Percentiles rank a stretch among this genome's conserved stretches.
These are phyloP conservation scores for Corchorus capsularis DNA, from an alignment of 345 rosid genomes.

Conservation along the genomic window DNA sequence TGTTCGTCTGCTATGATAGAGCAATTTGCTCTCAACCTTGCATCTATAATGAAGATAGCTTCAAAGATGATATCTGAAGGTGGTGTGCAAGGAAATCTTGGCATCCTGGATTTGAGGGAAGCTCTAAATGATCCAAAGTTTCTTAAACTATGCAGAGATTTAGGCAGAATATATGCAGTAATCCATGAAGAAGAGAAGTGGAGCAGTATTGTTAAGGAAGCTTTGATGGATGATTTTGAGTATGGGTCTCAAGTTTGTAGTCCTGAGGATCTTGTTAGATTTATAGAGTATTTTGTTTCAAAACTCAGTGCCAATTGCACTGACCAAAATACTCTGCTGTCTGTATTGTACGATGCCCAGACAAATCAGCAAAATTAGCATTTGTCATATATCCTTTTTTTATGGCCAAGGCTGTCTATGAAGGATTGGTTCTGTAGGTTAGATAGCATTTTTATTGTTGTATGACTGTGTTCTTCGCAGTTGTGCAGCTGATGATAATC, in stretches of 20 bases:
- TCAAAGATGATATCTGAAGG: conserved; percentile 53
- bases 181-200: conserved; percentile 40
- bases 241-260: conserved; percentile 37
- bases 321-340: conserved; percentile 24
- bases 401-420: no score
- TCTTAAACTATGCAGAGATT: conserved; percentile 41
- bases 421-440: no score
- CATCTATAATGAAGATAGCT: conserved; percentile 43
- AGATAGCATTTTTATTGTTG: no score
- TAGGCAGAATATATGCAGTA: conserved; percentile 49
- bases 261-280: conserved; percentile 58
- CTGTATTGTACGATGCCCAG: conserved; percentile 17
- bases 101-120: conserved; percentile 46
- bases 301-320: conserved; percentile 23
- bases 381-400: no score
- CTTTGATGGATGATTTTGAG: conserved; percentile 30
- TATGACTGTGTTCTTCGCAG: no score
- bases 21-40: conserved; percentile 55
- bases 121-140: conserved; percentile 52
- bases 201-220: conserved; percentile 30
- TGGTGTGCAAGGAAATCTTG: conserved; percentile 34
- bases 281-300: conserved; percentile 39
- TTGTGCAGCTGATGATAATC: no score
- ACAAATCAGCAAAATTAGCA: background rate
- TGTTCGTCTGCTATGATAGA: conserved; percentile 37